These are phyloP conservation scores for Penicillium concentricum DNA, from an alignment of 2,329 filamentous ascomycete species.

Conservation along the genomic window DNA sequence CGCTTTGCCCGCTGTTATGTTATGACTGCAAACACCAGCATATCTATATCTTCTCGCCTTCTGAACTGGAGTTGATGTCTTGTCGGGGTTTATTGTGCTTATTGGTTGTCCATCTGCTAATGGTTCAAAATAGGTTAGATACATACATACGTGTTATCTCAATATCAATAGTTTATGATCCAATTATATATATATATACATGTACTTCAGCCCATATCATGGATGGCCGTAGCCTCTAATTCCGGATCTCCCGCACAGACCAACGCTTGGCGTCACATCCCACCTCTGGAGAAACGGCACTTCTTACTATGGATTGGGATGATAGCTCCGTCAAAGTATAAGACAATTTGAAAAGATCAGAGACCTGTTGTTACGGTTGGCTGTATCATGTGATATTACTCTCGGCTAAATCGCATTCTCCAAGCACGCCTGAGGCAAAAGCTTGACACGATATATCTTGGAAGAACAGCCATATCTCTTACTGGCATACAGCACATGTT, in stretches of 20 bases:
- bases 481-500: neutral
- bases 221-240: neutral
- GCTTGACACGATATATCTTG: constrained; percentile 1
- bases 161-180: neutral
- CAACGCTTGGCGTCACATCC: constrained; percentile 37
- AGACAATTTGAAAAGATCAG: neutral
- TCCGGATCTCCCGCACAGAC: constrained; percentile 26
- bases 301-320: neutral
- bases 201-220: neutral
- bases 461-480: neutral
- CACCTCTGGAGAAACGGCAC: constrained; percentile 5
- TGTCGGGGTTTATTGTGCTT: neutral
- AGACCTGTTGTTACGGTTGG: neutral
- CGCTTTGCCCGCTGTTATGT: constrained; percentile 33
- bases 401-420: neutral
- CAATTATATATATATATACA: neutral
- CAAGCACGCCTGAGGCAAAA: neutral
- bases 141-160: constrained; percentile 5
- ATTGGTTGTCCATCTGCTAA: constrained; percentile 10
- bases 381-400: neutral
- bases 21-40: constrained; percentile 64
- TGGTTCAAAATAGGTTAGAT: neutral
- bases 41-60: constrained; percentile 61
- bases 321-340: neutral
- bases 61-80: constrained; percentile 45